Evolutionary conservation across 2,329 filamentous ascomycete species (phyloP).

Genomic region (Colletotrichum sp.): DNA sequence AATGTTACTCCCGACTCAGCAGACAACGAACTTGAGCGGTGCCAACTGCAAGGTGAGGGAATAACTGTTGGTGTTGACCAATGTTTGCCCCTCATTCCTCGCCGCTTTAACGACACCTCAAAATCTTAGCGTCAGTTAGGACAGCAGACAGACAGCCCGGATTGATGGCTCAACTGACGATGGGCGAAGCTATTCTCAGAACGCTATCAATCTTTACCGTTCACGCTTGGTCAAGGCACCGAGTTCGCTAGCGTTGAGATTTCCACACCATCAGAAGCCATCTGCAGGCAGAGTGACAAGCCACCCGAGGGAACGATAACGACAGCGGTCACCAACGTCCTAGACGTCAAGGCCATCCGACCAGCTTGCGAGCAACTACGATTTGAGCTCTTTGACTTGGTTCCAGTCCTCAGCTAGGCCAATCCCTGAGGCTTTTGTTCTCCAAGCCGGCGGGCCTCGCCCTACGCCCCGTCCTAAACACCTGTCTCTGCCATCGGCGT

Average conservation of each 20-base stretch:
- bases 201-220: background rate
- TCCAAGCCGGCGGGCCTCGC: background rate
- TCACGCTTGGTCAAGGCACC: background rate
- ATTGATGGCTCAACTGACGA: background rate
- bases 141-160: background rate
- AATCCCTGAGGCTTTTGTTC: slow-evolving; percentile 7
- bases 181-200: background rate
- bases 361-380: background rate
- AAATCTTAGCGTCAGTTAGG: background rate
- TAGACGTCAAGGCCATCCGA: background rate
- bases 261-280: background rate
- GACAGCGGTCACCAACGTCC: background rate
- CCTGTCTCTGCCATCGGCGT: background rate
- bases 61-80: background rate
- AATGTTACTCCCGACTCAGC: background rate
- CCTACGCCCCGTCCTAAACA: background rate
- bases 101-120: background rate
- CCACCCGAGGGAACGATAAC: background rate
- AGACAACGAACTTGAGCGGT: background rate
- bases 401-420: background rate
- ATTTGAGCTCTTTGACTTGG: background rate
- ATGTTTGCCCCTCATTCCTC: background rate
- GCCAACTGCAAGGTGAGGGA: background rate
- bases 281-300: background rate
- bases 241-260: background rate